These are phyloP conservation scores for Aspergillus pseudoviridinutans DNA, from an alignment of 2,329 filamentous ascomycete genomes.

Conservation along the genomic window DNA sequence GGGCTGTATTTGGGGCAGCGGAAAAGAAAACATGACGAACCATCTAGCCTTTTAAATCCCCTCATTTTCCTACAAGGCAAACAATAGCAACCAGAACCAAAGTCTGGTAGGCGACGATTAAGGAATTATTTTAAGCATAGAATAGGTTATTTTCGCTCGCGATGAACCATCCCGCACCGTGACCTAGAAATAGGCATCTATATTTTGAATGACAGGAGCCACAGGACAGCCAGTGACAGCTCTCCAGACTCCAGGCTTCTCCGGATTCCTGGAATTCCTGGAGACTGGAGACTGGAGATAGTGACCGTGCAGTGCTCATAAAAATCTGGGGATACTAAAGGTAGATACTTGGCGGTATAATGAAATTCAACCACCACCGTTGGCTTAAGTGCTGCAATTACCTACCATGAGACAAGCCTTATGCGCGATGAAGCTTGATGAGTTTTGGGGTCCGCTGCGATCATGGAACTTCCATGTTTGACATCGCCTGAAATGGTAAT, in stretches of 20 bases:
- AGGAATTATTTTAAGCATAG: background rate
- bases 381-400: background rate
- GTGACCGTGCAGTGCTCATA: background rate
- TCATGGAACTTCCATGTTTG: slow-evolving; percentile 4
- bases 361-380: background rate
- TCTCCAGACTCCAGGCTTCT: background rate
- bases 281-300: background rate
- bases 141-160: too few species aligned
- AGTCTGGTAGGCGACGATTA: background rate
- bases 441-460: background rate
- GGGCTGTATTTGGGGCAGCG: background rate
- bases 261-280: background rate
- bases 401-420: slow-evolving; percentile 6
- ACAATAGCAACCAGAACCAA: background rate
- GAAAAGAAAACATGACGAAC: background rate
- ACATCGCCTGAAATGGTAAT: background rate
- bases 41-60: background rate
- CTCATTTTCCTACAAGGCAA: background rate
- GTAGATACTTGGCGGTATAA: background rate
- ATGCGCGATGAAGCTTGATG: slow-evolving; percentile 7
- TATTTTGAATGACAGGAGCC: background rate
- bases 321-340: background rate
- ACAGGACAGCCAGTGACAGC: background rate
- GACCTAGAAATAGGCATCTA: background rate
- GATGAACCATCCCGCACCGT: too few species aligned